Conservation (phyloP, 345 rosid species). For the Noccaea bulbosa region DNA sequence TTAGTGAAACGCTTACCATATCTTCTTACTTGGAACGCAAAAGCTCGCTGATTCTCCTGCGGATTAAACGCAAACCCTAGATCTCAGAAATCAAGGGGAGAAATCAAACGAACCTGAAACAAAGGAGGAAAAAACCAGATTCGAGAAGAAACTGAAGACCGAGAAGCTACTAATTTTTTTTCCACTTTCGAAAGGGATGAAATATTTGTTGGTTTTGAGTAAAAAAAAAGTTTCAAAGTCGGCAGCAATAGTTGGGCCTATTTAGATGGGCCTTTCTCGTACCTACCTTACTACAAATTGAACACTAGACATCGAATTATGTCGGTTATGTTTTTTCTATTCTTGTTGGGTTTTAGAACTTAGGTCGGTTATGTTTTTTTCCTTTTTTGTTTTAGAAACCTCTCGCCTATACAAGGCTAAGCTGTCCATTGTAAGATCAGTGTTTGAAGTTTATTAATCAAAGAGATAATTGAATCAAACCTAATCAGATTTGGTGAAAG, state of each 20-base stretch:
- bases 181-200: no score
- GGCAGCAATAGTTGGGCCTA: neutral
- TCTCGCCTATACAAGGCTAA: no score
- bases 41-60: constrained; percentile 7
- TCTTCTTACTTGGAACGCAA: constrained; percentile 9
- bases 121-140: neutral
- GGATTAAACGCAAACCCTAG: neutral
- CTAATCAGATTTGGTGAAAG: no score
- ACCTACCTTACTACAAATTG: neutral
- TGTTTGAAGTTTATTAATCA: no score
- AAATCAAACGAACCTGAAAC: constrained; percentile 3
- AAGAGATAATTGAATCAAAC: no score
- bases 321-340: no score
- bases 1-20: constrained; percentile 27
- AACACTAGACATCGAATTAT: no score
- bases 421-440: fast-evolving
- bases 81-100: neutral
- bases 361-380: no score
- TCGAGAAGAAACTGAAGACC: constrained; percentile 1
- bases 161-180: neutral
- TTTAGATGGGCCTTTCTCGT: neutral
- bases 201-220: neutral
- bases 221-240: neutral
- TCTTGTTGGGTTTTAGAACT: no score
- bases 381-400: no score